Evolutionary conservation across 345 rosid genomes (phyloP).

Genomic region (Linum lewisii): DNA sequence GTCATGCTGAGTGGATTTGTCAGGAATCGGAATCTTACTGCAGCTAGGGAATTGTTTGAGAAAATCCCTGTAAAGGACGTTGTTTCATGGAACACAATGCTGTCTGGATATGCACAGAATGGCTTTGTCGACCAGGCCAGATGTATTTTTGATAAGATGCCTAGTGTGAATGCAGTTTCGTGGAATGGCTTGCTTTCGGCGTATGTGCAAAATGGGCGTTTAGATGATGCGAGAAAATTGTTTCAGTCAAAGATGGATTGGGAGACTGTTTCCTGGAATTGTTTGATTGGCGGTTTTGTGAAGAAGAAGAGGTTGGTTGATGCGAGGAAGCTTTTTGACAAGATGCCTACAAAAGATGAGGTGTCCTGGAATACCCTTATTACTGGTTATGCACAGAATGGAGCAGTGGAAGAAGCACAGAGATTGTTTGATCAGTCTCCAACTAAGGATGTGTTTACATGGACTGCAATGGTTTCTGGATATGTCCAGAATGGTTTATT

Average conservation of each 20-base stretch:
- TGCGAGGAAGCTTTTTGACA: slow-evolving; percentile 40
- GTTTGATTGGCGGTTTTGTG: slow-evolving; percentile 50
- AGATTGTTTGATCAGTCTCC: slow-evolving; percentile 45
- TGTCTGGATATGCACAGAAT: slow-evolving; percentile 56
- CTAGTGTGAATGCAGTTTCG: slow-evolving; percentile 46
- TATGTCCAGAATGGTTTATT: slow-evolving; percentile 45
- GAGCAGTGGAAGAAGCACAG: slow-evolving; percentile 44
- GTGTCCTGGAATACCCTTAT: slow-evolving; percentile 67
- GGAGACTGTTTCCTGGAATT: slow-evolving; percentile 58
- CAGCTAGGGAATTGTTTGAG: slow-evolving; percentile 44
- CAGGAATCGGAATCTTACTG: slow-evolving; percentile 37
- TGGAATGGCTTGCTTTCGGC: slow-evolving; percentile 68
- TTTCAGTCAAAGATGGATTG: slow-evolving; percentile 37
- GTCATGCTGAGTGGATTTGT: slow-evolving; percentile 46
- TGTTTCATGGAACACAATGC: slow-evolving; percentile 51
- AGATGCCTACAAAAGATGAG: slow-evolving; percentile 45
- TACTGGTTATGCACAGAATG: slow-evolving; percentile 53
- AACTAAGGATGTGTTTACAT: slow-evolving; percentile 43
- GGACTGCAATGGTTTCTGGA: slow-evolving; percentile 73
- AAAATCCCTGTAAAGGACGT: slow-evolving; percentile 42
- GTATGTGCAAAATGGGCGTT: slow-evolving; percentile 39
- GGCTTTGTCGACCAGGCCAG: slow-evolving; percentile 49
- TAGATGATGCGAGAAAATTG: slow-evolving; percentile 36
- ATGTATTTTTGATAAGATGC: slow-evolving; percentile 32
- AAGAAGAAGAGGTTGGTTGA: slow-evolving; percentile 41